These are phyloP conservation scores for Diaporthe sp. DNA, from an alignment of 2,329 filamentous ascomycete species.

Conservation along the genomic window DNA sequence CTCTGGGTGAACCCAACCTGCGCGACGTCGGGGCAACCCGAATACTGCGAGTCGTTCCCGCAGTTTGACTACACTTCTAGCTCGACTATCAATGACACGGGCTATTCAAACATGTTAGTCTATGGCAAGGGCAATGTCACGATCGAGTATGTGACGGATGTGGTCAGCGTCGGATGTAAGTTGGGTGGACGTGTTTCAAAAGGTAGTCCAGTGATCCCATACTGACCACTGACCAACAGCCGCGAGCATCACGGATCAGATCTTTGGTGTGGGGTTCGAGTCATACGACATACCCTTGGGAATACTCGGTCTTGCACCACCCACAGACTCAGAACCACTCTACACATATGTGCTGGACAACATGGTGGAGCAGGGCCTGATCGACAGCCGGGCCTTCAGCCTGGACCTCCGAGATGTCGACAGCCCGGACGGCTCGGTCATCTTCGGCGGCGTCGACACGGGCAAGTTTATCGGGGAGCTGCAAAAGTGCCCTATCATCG, in stretches of 20 bases:
- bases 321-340: constrained; percentile 43
- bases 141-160: constrained; percentile 58
- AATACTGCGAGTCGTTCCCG: constrained; percentile 53
- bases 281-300: constrained; percentile 61
- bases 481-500: constrained; percentile 54
- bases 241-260: constrained; percentile 54
- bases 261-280: constrained; percentile 58
- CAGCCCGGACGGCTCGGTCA: constrained; percentile 57
- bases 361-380: constrained; percentile 57
- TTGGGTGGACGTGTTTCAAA: background rate
- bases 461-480: constrained; percentile 62
- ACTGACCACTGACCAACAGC: constrained; percentile 37
- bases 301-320: constrained; percentile 61
- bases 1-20: constrained; percentile 67
- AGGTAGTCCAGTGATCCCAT: background rate
- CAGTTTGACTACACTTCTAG: constrained; percentile 57
- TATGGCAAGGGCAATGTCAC: constrained; percentile 52
- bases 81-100: constrained; percentile 50
- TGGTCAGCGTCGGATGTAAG: constrained; percentile 56
- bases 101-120: constrained; percentile 48
- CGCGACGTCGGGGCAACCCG: constrained; percentile 44
- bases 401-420: constrained; percentile 60
- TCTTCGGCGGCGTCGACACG: constrained; percentile 64
- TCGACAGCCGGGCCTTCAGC: constrained; percentile 60
- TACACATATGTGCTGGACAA: constrained; percentile 67